A percentile compares a stretch with the other conserved stretches of the same genome.
These are phyloP conservation scores for Coccomyxa sp. DNA, from an alignment of 139 green algal genomes.

Conservation along the genomic window DNA sequence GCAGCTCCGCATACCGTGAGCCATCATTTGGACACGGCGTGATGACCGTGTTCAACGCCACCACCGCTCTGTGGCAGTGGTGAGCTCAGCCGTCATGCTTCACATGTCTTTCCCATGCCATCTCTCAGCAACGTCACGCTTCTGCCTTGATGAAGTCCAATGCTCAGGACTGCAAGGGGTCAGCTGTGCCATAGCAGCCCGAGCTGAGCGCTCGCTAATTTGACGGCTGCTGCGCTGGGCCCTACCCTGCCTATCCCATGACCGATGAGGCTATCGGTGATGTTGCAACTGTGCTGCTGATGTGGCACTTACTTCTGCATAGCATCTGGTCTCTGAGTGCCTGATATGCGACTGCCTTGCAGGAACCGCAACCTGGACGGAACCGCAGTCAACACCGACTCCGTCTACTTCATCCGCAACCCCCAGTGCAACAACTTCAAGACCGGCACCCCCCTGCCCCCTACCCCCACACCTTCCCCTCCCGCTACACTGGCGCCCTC, in stretches of 20 bases:
- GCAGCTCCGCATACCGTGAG: slow-evolving; percentile 20
- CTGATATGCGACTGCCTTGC: background rate
- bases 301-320: background rate
- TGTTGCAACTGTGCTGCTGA: background rate
- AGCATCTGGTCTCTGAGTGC: background rate
- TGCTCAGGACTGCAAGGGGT: background rate
- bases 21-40: slow-evolving; percentile 19
- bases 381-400: background rate
- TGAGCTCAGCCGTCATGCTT: background rate
- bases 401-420: background rate
- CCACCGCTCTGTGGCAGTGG: slow-evolving; percentile 19
- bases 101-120: background rate
- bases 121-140: background rate
- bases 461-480: background rate
- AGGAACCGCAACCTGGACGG: slow-evolving; percentile 18
- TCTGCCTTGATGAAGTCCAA: background rate
- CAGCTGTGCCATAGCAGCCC: background rate
- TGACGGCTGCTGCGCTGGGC: background rate
- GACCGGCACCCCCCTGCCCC: background rate
- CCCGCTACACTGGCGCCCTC: background rate
- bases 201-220: background rate
- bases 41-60: slow-evolving; percentile 9
- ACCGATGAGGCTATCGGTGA: background rate
- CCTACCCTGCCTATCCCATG: no score
- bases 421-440: background rate